Base-by-base conservation (phyloP, 352 stramenopile genomes). In the Pythium insidiosum region DNA sequence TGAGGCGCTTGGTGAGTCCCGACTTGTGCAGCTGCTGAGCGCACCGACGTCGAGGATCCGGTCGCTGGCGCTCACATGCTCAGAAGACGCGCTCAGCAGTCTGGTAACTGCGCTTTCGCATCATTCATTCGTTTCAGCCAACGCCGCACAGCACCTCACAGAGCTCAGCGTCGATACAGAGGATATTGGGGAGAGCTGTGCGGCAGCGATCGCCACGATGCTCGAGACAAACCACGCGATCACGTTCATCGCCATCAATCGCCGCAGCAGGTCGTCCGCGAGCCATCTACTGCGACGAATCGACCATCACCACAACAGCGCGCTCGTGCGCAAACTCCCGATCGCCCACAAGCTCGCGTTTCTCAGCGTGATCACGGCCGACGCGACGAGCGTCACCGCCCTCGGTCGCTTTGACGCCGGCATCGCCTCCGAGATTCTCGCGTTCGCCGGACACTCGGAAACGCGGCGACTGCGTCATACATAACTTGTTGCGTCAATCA, bases 261-360 rank as follows among this genome's bases (percentile, higher is more conserved):
- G 12, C 7, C 42, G 42, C 26, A 25, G 28, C 25, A 9, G 9
- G 16, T 6, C 23, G 4, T 5, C 4, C 6, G 16, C 11, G 2
- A 25, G 13, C 29, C 30, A 18, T 15, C 13, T 49, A 6, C 30
- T 31, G 12, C 23, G 7, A 12, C 21, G 30, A 29, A 25, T 49
- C 4, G 4, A 7, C 4, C 15, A 10, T 4, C 42, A 49, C 31
- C 30, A 49, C 42, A 15, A 40, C 11, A 11, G 22, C 13, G 30
- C 34, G 20, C 42, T 49, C 42, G 42, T 49, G 42, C 42, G 30
- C 29, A 41, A 41, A 21, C 30, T 49, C 9, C 42, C 42, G 7
- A 13, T 34, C 18, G 13, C 11, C 9, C 22, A 49, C 31, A 34
- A 24, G n/a, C 13, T 38, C 12, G 42, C 42, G 19, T 49, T 49